Percentiles rank a stretch among this genome's conserved stretches.
Evolutionary conservation across 257 asterid species (phyloP).

Genomic region (Verbena officinalis): DNA sequence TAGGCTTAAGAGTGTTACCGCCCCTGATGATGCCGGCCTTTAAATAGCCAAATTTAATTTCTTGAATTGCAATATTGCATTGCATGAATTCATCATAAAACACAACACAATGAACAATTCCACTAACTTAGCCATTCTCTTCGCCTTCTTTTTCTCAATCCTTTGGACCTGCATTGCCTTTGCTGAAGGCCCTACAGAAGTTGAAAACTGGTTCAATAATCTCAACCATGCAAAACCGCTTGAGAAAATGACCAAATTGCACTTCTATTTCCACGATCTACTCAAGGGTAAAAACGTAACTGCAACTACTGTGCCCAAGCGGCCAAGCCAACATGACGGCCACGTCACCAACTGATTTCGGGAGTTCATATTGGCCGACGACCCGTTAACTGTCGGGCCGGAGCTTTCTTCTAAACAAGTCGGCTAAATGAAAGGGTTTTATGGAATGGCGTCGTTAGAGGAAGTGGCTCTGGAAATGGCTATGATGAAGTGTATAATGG

Average conservation of each 20-base stretch:
- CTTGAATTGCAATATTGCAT: too few relatives aligned
- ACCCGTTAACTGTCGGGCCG: conserved; percentile 22
- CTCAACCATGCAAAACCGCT: neutral
- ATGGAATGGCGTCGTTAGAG: conserved; percentile 9
- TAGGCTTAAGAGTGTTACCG: too few relatives aligned
- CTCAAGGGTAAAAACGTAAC: neutral
- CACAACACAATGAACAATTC: conserved; percentile 26
- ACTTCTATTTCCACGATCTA: conserved; percentile 28
- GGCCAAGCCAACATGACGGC: conserved; percentile 14
- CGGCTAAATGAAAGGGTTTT: conserved; percentile 16
- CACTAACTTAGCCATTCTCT: neutral
- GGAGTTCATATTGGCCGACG: neutral
- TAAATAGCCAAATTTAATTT: too few relatives aligned
- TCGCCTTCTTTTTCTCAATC: too few relatives aligned
- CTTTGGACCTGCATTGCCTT: too few relatives aligned
- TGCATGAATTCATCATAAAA: neutral
- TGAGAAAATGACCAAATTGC: conserved; percentile 25
- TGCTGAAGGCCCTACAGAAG: neutral
- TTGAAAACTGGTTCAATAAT: conserved; percentile 3
- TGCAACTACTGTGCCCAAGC: conserved; percentile 15
- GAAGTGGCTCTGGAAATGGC: conserved; percentile 12
- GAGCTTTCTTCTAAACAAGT: conserved; percentile 11
- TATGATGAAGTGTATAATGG: conserved; percentile 15
- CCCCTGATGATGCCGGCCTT: too few relatives aligned
- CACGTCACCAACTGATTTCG: neutral